Evolutionary conservation across 1,139 yeast species (phyloP), one percentile per base, ranked within the genome.

Genomic region (Kodamaea alishanica): DNA sequence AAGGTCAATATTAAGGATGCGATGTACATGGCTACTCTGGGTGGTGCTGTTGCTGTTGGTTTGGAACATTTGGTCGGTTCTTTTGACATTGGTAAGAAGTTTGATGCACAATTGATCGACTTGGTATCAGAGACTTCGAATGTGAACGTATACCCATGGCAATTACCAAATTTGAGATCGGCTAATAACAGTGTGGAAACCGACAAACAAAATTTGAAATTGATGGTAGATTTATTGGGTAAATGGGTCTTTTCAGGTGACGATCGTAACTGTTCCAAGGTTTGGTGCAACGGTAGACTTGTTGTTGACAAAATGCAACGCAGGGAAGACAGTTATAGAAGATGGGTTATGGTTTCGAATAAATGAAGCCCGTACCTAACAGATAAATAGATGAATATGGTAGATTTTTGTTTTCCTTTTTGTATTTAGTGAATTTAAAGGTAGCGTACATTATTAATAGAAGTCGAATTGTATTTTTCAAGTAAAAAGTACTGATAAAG

Each of bases 231-330:
- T 56, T 56, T 86, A 38, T 61, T 90, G 6, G 87, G 87, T 39
- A 89, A 88, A 58, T 92, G 98, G 98, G 67, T 90, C n/a, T 92
- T 88, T 57, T 77, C 81, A 43, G 98, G 97, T 26, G 98, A 92
- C 61, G 96, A 92, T 59, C 73, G 98, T 54, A 92, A 92, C 58
- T 81, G 94, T 32, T 55, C 65, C 9, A 70, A 69, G 40, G 97
- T 92, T 9, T 92, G 88, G 87, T 90, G 90, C 28, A 78, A 80
- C 52, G 98, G 98, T 4, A 65, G 75, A 45, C 51, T 64, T 33
- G 84, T 82, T 9, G 64, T 76, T 6, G 66, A 71, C 44, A 78
- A 77, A 47, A 26, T 32, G 20, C 28, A 35, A 6, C 35, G 35
- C 26, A 26, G 38, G 22, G 44, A 40, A 25, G 45, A 47, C 12